Conservation (phyloP, 331 rosid genomes). For the Telfairia occidentalis region DNA sequence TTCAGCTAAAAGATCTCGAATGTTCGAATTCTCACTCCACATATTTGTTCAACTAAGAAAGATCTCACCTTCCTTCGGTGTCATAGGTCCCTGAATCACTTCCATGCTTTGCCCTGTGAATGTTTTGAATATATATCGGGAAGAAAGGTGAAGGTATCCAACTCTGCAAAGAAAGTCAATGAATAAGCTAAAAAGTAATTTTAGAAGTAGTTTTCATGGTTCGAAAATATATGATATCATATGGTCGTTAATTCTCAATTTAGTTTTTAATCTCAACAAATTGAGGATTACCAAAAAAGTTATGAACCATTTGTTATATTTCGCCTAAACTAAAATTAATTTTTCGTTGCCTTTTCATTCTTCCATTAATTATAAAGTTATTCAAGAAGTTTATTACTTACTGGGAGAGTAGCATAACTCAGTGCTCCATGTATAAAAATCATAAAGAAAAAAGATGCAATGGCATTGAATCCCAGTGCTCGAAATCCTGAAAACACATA, state of each 20-base stretch:
- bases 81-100: conserved; percentile 58
- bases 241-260: no score
- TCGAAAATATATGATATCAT: no score
- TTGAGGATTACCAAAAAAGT: no score
- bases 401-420: conserved; percentile 59
- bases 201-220: no score
- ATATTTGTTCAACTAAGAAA: no score
- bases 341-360: background rate
- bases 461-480: conserved; percentile 38
- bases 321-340: no score
- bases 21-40: no score
- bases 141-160: conserved; percentile 68
- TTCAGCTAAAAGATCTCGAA: no score
- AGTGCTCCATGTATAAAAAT: conserved; percentile 32
- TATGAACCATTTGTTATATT: no score
- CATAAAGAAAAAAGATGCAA: conserved; percentile 33
- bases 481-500: conserved; percentile 32
- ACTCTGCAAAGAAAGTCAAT: conserved; percentile 25
- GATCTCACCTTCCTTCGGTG: conserved; percentile 73
- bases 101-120: conserved; percentile 62
- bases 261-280: no score
- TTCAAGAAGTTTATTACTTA: conserved; percentile 19
- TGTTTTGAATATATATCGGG: conserved; percentile 49
- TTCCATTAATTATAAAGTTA: background rate
- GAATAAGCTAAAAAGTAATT: background rate